Evolutionary conservation across 768 basidiomycete species (phyloP).

Genomic region (Suillus brevipes): DNA sequence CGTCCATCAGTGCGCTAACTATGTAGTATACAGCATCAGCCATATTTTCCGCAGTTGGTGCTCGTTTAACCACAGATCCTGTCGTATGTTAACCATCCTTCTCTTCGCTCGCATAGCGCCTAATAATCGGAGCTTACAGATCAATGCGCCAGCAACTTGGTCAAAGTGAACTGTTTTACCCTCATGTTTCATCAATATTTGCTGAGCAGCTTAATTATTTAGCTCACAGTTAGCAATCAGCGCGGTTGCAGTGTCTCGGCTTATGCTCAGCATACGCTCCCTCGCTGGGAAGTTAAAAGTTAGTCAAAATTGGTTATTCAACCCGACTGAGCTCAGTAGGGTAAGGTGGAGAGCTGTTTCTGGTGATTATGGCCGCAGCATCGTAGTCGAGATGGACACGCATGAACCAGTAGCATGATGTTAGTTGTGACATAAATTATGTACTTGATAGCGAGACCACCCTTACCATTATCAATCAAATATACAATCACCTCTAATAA

Average conservation of each 20-base stretch:
- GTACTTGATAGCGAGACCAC: not conserved
- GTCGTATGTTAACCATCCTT: not conserved
- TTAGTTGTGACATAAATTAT: not conserved
- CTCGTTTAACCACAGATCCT: constrained; percentile 4
- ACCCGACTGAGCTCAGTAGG: constrained; percentile 16
- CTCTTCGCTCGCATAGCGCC: not conserved
- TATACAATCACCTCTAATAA: not conserved
- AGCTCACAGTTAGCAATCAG: constrained; percentile 11
- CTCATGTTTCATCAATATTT: not conserved
- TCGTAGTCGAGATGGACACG: constrained; percentile 15
- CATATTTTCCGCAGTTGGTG: constrained; percentile 8
- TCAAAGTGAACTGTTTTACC: constrained; percentile 5
- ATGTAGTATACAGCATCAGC: constrained; percentile 5
- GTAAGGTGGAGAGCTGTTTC: constrained; percentile 7
- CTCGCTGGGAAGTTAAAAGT: constrained; percentile 13
- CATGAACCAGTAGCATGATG: constrained; percentile 5
- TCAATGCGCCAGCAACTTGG: constrained; percentile 8
- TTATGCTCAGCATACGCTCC: constrained; percentile 16
- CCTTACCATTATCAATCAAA: not conserved
- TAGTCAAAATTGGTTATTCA: constrained; percentile 14
- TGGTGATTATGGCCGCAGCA: constrained; percentile 2
- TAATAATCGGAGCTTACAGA: not conserved
- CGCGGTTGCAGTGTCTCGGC: constrained; percentile 13
- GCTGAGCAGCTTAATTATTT: not conserved
- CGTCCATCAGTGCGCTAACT: not conserved